Percentiles rank a stretch among this genome's conserved stretches.
phyloP scores from a whole-genome alignment of 495 filamentous ascomycete genomes.

The Talaromyces thailandensis region DNA sequence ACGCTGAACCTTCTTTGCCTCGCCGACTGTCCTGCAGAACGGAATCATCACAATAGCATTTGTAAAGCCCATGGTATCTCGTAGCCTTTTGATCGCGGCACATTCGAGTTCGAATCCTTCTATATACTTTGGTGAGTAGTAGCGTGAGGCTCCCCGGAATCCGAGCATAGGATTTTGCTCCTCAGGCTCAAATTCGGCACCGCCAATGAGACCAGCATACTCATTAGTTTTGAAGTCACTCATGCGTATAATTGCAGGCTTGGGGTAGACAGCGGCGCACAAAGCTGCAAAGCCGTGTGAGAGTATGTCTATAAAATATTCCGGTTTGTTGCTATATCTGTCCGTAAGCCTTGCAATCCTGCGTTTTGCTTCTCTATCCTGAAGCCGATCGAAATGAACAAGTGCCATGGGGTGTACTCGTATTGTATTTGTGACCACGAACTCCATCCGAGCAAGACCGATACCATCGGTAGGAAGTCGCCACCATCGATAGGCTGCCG shows the following conservation, averaged over 20 bases:
- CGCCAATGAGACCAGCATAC: constrained; percentile 27
- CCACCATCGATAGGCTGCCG: constrained; percentile 15
- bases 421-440: too few relatives aligned
- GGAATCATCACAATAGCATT: constrained; percentile 30
- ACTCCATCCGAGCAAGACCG: too few relatives aligned
- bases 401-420: constrained; percentile 20
- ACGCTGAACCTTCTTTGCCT: constrained; percentile 21
- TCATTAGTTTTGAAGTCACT: constrained; percentile 35
- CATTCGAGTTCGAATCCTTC: constrained; percentile 30
- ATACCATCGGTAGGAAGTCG: too few relatives aligned
- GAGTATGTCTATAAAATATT: constrained; percentile 30
- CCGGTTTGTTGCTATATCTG: constrained; percentile 21
- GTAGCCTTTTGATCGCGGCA: constrained; percentile 25
- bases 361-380: constrained; percentile 14
- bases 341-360: constrained; percentile 19
- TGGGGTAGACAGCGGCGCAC: constrained; percentile 22
- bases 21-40: constrained; percentile 25
- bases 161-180: constrained; percentile 32
- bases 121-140: constrained; percentile 26
- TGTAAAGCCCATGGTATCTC: constrained; percentile 24
- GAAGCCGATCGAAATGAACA: constrained; percentile 19
- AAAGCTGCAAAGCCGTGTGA: constrained; percentile 24
- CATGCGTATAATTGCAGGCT: constrained; percentile 25
- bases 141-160: constrained; percentile 28
- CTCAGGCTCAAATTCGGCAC: constrained; percentile 23